phyloP scores from a whole-genome alignment of 2,329 filamentous ascomycete species.

The Neonectria sp. region DNA sequence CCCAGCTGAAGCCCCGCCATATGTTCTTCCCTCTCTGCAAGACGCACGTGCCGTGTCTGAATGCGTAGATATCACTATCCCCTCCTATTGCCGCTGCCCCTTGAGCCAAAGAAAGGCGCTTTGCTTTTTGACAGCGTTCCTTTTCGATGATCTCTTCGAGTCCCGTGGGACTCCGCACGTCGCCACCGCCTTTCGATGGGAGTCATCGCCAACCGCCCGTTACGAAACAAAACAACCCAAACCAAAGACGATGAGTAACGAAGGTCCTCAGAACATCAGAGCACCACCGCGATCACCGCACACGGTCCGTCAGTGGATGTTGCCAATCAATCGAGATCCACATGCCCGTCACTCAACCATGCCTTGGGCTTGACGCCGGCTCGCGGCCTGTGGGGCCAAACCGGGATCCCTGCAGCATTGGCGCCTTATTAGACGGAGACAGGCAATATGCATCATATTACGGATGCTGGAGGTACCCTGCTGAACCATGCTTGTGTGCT shows the following conservation, averaged over 20 bases:
- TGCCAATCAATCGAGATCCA: conserved; percentile 48
- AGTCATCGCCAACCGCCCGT: neutral
- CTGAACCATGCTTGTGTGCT: neutral
- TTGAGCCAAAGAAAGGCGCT: neutral
- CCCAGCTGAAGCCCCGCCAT: neutral
- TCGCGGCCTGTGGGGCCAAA: conserved; percentile 44
- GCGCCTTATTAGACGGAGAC: conserved; percentile 9
- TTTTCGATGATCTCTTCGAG: neutral
- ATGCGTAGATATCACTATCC: neutral
- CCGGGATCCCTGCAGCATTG: conserved; percentile 39
- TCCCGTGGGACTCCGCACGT: neutral
- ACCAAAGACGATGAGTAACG: conserved; percentile 7
- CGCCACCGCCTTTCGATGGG: conserved; percentile 1
- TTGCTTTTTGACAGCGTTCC: neutral
- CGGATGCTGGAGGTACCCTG: neutral
- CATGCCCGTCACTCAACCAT: conserved; percentile 42
- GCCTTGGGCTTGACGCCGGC: conserved; percentile 40
- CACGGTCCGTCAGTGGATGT: conserved; percentile 38
- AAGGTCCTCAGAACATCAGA: conserved; percentile 25
- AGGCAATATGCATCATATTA: conserved; percentile 1
- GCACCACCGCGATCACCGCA: conserved; percentile 44
- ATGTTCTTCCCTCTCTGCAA: neutral
- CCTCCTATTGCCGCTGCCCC: neutral
- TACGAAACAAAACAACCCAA: conserved; percentile 4
- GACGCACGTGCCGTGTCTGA: conserved; percentile 2